phyloP scores from a whole-genome alignment of 108 stramenopile genomes.

The Pelagomonas calceolata region DNA sequence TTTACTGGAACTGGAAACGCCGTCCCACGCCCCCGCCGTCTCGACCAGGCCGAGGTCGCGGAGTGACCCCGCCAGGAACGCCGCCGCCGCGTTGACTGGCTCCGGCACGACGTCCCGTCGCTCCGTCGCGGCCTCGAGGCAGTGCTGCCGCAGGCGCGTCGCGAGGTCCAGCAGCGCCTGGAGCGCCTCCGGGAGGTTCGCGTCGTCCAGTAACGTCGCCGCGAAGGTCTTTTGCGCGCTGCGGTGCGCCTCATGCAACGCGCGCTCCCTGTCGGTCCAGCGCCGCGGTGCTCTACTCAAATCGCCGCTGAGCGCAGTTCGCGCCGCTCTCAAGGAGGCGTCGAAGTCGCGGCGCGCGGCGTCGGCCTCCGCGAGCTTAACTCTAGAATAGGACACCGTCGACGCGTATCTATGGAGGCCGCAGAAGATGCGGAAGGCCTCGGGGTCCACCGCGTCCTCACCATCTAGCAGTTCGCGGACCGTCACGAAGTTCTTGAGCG shows the following conservation, averaged over 20 bases:
- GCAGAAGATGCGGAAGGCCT: constrained; percentile 33
- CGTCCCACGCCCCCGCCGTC: neutral
- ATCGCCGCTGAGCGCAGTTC: neutral
- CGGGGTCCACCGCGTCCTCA: constrained; percentile 6
- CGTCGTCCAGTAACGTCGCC: no score
- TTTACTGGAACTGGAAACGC: neutral
- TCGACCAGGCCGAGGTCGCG: constrained; percentile 19
- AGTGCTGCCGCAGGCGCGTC: neutral
- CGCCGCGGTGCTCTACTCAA: neutral
- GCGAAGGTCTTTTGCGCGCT: no score
- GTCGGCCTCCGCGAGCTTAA: constrained; percentile 32
- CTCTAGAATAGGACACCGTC: constrained; percentile 32
- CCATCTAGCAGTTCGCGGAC: constrained; percentile 74
- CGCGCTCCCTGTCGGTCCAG: neutral
- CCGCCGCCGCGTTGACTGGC: constrained; percentile 1
- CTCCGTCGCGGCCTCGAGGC: neutral
- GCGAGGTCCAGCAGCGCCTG: neutral
- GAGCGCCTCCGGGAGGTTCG: neutral
- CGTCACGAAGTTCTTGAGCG: constrained; percentile 90
- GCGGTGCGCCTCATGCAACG: no score
- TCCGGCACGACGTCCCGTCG: neutral
- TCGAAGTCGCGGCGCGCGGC: neutral
- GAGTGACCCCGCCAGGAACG: constrained; percentile 15
- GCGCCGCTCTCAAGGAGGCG: neutral
- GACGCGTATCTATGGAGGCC: constrained; percentile 36